Evolutionary conservation across 2,329 filamentous ascomycete species (phyloP), one percentile per base, ranked within the genome.

Genomic region (Pseudocercospora ulei): DNA sequence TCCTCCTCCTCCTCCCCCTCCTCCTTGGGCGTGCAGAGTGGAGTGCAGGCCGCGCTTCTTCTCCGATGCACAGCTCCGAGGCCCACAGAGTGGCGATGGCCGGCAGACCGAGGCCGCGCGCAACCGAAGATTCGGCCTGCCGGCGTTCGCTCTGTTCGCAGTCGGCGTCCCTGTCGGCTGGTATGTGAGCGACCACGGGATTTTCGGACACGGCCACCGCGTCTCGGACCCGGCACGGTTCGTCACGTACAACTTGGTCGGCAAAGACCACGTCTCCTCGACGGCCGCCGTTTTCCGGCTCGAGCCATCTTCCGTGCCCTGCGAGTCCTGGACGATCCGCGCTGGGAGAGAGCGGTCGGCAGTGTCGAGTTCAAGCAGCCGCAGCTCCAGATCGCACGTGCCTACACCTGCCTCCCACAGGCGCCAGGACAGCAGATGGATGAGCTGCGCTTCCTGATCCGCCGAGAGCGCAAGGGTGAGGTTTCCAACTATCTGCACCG

Each of bases 331-430:
- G 41, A 41, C 26, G 44, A 47, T 12, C 42, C 46, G 13, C 25
- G 37, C 8, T 41, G 41, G 18, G 39, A 52, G 31, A 68, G 73
- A 39, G 80, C 82, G 3, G 70, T 92, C 26, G 93, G 85, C 81
- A 86, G 80, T 47, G 80, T 96, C 20, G 82, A 95, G 65, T 77
- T 94, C 56, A 94, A 93, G 65, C 90, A 96, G 64, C 90, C 90
- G 2, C 79, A 94, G 59, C 65, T 96, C 41, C 87, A 95, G 63
- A 93, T 98, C 52, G 83, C 84, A 27, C 69, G 90, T 46, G 78
- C 85, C 41, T 98, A 98, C 62, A 96, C 90, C 3, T 86, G 88
- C 0, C 67, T 98, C 0, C 88, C 85, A 0, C 71, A 76, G 0
- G 30, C 48, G 2, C 40, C 43, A 9, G 53, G 47, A 3, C 56